Conservation (phyloP, 2,329 filamentous ascomycete genomes). For the Fusarium illudens region DNA sequence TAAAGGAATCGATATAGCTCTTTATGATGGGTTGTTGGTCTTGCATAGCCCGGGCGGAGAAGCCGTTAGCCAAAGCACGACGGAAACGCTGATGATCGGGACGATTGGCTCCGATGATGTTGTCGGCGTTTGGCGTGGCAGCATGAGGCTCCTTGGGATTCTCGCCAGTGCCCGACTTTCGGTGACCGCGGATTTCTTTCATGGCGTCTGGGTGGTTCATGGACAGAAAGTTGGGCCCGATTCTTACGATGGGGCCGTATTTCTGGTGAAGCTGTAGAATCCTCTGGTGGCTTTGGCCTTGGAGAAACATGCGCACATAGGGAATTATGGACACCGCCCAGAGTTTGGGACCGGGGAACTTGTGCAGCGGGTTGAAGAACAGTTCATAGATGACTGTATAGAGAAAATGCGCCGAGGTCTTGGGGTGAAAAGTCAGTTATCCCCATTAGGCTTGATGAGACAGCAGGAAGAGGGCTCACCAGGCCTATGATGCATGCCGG, state of each 20-base stretch:
- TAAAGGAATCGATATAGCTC: not conserved
- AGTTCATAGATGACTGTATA: not conserved
- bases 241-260: not conserved
- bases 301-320: not conserved
- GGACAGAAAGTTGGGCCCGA: not conserved
- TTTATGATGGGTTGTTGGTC: conserved; percentile 3
- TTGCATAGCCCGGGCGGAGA: conserved; percentile 3
- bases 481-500: not conserved
- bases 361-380: not conserved
- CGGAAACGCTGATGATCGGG: conserved; percentile 3
- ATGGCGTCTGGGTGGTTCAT: conserved; percentile 4
- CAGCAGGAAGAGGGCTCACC: not conserved
- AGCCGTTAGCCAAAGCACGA: not conserved
- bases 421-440: not conserved
- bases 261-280: conserved; percentile 8
- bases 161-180: not conserved
- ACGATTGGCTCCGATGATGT: not conserved
- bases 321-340: not conserved
- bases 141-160: not conserved
- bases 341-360: conserved; percentile 3
- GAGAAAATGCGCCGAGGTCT: not conserved
- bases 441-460: too few relatives aligned
- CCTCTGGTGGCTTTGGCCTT: not conserved
- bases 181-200: conserved; percentile 7
- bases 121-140: not conserved